phyloP scores from a whole-genome alignment of 371 early-diverging fungal species.

The Coemansia sp. region DNA sequence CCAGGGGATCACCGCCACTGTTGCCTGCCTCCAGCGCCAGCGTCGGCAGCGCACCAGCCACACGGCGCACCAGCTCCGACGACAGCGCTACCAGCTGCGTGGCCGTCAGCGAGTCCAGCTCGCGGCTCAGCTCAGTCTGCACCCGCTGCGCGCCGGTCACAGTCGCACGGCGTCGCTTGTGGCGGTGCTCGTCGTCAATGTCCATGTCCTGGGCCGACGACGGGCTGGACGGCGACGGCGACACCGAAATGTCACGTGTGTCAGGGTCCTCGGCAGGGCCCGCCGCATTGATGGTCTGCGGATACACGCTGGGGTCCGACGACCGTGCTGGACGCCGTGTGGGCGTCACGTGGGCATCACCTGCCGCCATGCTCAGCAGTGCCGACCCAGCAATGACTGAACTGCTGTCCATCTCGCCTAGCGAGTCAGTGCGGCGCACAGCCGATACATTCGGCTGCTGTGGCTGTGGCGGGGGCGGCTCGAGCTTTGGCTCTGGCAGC shows the following conservation, averaged over 20 bases:
- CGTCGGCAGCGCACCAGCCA: slow-evolving; percentile 40
- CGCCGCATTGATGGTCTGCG: slow-evolving; percentile 15
- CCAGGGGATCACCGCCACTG: slow-evolving; percentile 25
- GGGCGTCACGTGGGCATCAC: slow-evolving; percentile 17
- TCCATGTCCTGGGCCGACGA: slow-evolving; percentile 17
- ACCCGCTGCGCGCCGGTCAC: slow-evolving; percentile 19
- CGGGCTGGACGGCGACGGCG: slow-evolving; percentile 41
- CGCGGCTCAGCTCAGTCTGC: slow-evolving; percentile 18
- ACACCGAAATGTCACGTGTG: slow-evolving; percentile 48
- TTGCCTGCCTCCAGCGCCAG: slow-evolving; percentile 36
- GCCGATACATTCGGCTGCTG: background rate
- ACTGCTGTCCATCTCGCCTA: slow-evolving; percentile 36
- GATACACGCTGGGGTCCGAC: slow-evolving; percentile 46
- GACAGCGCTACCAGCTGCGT: slow-evolving; percentile 50
- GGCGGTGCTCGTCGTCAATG: slow-evolving; percentile 16
- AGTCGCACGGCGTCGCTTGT: slow-evolving; percentile 43
- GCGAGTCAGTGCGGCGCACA: slow-evolving; percentile 2
- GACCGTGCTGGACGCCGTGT: slow-evolving; percentile 31
- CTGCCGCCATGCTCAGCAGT: slow-evolving; percentile 51
- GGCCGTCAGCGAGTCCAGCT: slow-evolving; percentile 32
- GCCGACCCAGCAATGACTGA: slow-evolving; percentile 50
- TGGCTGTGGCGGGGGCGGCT: background rate
- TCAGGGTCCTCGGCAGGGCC: slow-evolving; percentile 33
- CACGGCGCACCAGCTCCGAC: slow-evolving; percentile 48
- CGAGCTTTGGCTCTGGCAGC: background rate